phyloP scores from a whole-genome alignment of 2,329 filamentous ascomycete species.

The Paracorniculantispora psalliotae region DNA sequence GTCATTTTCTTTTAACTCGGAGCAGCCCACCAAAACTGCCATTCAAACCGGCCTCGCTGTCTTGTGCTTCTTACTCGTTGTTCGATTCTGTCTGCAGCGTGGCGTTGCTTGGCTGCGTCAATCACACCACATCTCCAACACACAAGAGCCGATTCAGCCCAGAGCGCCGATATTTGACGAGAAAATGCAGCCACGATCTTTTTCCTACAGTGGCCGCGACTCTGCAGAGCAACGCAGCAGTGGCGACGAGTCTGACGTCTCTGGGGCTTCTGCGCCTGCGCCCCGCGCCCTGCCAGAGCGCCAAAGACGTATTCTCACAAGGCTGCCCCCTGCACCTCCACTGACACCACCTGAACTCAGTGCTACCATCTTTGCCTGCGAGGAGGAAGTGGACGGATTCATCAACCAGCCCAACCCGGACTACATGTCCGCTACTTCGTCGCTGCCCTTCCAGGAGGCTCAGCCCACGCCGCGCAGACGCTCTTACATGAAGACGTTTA shows the following conservation, averaged over 20 bases:
- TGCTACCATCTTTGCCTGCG: slow-evolving; percentile 37
- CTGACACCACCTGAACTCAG: slow-evolving; percentile 45
- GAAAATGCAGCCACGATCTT: slow-evolving; percentile 24
- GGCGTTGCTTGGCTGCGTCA: slow-evolving; percentile 2
- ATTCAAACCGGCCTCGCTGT: slow-evolving; percentile 12
- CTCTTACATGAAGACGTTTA: slow-evolving; percentile 39
- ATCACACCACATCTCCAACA: slow-evolving; percentile 16
- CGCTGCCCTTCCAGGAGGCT: slow-evolving; percentile 23
- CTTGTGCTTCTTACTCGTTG: slow-evolving; percentile 8
- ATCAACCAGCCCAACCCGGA: slow-evolving; percentile 48
- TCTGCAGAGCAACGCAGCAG: background rate
- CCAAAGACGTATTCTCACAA: slow-evolving; percentile 28
- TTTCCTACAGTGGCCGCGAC: background rate
- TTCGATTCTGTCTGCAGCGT: slow-evolving; percentile 10
- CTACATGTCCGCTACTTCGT: slow-evolving; percentile 36
- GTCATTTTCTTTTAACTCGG: slow-evolving; percentile 4
- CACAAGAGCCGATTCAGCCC: background rate
- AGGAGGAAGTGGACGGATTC: slow-evolving; percentile 37
- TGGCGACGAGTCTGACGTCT: background rate
- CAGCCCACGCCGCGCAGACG: slow-evolving; percentile 32
- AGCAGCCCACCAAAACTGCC: slow-evolving; percentile 8
- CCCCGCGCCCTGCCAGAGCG: background rate
- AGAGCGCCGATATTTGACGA: background rate
- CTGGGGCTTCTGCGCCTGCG: background rate
- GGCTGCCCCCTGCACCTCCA: slow-evolving; percentile 42